Conservation (phyloP, 169 alveolate genomes). For the Hepatocystis sp. region DNA sequence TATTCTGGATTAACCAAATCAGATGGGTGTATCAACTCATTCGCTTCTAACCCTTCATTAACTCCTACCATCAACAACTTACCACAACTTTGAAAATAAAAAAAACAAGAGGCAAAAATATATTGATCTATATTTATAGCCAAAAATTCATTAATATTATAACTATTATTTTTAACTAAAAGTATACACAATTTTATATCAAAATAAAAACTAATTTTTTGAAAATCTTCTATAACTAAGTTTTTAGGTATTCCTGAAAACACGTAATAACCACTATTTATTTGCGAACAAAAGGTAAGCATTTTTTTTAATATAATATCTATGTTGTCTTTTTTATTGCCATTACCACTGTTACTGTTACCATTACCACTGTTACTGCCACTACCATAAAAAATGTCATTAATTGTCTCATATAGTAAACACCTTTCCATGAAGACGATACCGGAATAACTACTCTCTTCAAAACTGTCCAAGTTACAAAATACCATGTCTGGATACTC, state of each 20-base stretch:
- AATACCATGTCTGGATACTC: conserved; percentile 21
- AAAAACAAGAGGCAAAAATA: conserved; percentile 9
- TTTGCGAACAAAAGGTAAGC: conserved; percentile 6
- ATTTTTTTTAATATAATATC: conserved; percentile 37
- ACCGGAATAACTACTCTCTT: too few relatives aligned
- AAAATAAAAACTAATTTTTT: conserved; percentile 40
- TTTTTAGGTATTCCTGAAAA: conserved; percentile 50
- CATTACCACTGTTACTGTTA: not conserved
- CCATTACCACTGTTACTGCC: not conserved
- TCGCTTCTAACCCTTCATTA: not conserved
- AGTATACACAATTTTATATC: conserved; percentile 53
- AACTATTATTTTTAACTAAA: not conserved
- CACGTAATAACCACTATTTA: conserved; percentile 36
- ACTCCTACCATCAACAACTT: not conserved
- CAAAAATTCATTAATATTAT: too few relatives aligned
- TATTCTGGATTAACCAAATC: too few relatives aligned
- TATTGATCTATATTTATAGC: not conserved
- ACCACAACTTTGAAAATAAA: conserved; percentile 8
- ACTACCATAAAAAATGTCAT: not conserved
- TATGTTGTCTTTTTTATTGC: not conserved
- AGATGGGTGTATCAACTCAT: not conserved
- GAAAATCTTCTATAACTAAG: conserved; percentile 34
- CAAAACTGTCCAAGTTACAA: conserved; percentile 16
- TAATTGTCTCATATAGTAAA: not conserved
- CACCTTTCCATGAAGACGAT: too few relatives aligned